These are phyloP conservation scores for Trichoderma afroharzianum DNA, from an alignment of 2,329 filamentous ascomycete genomes.

Conservation along the genomic window DNA sequence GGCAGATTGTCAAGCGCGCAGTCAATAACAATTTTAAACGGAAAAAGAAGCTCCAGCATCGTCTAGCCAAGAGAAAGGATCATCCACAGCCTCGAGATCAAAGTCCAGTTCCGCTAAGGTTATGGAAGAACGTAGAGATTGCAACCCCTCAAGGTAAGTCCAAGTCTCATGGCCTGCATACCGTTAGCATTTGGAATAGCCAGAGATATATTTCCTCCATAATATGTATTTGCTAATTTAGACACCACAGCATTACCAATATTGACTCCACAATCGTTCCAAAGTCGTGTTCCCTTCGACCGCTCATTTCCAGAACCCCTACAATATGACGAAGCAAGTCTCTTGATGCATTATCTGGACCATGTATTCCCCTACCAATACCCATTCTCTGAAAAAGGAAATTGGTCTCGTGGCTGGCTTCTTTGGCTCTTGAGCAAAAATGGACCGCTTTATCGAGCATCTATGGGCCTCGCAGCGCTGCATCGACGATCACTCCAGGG, in stretches of 20 bases:
- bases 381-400: background rate
- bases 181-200: background rate
- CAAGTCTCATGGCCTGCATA: background rate
- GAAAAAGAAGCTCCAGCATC: background rate
- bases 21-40: background rate
- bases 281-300: background rate
- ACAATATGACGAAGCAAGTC: background rate
- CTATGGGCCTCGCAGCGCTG: background rate
- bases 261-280: background rate
- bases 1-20: background rate
- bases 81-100: background rate
- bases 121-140: background rate
- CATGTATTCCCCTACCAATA: background rate
- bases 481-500: background rate
- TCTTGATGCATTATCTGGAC: background rate
- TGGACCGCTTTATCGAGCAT: background rate
- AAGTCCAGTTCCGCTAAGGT: background rate
- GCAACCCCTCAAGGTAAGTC: background rate
- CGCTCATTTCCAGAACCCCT: background rate
- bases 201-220: background rate
- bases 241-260: background rate
- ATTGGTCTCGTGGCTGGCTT: background rate
- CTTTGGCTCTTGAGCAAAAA: background rate
- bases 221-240: background rate
- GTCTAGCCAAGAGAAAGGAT: background rate